A percentile compares a stretch with the other conserved stretches of the same genome.
Evolutionary conservation across 2,329 filamentous ascomycete genomes (phyloP).

Genomic region (Neofusicoccum parvum): DNA sequence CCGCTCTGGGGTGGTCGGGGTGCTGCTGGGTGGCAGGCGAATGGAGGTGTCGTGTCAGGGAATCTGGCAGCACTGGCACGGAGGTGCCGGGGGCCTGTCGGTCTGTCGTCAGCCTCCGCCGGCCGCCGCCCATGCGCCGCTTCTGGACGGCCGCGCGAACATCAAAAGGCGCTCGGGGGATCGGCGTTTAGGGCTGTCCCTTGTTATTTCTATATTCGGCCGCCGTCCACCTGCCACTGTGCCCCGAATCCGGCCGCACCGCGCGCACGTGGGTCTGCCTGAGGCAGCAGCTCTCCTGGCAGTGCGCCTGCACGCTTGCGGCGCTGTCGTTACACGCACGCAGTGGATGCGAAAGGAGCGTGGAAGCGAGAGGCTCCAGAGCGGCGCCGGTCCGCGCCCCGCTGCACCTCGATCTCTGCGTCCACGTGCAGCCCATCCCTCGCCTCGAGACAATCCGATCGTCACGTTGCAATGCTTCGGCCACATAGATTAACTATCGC

Average conservation of each 20-base stretch:
- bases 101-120: conserved; percentile 4
- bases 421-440: not conserved
- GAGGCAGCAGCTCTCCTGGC: not conserved
- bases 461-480: not conserved
- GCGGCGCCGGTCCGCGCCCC: not conserved
- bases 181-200: conserved; percentile 18
- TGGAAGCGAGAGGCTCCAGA: conserved; percentile 2
- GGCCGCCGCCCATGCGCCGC: not conserved
- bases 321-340: not conserved
- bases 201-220: conserved; percentile 15
- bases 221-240: not conserved
- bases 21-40: not conserved
- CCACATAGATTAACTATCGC: not conserved
- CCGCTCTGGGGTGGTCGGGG: not conserved
- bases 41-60: conserved; percentile 11
- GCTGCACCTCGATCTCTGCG: not conserved
- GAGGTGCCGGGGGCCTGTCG: conserved; percentile 9
- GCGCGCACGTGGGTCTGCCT: not conserved
- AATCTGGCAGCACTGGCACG: not conserved
- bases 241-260: not conserved
- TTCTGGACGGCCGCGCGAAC: conserved; percentile 2
- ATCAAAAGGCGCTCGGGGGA: not conserved
- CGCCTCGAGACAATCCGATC: not conserved
- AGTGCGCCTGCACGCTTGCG: too few relatives aligned
- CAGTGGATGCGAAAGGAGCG: not conserved